Evolutionary conservation across 768 basidiomycete genomes (phyloP), one percentile per base, ranked within the genome.

Genomic region (Filobasidium floriforme): DNA sequence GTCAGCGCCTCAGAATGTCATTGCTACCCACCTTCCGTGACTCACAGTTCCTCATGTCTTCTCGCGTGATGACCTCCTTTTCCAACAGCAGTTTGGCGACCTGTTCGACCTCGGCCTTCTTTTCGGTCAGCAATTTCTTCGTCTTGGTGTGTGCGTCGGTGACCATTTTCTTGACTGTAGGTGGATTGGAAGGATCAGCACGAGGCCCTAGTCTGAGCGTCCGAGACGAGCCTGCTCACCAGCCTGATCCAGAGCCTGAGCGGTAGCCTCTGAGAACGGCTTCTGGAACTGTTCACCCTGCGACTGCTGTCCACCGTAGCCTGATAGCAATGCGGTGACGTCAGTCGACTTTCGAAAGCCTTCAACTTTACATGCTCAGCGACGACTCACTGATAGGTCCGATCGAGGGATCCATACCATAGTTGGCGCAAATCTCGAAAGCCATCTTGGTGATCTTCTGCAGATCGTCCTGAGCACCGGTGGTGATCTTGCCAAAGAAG

Each of bases 361-460:
- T n/a, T 51, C 46, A 6, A 6, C 46, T 49, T 14, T 18, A 15
- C 46, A 49, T 22, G 54, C 15, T 5, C 15, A 15, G 29, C 7
- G 4, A 7, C 32, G 24, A 57, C 54, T 57, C 54, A 22, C 59
- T 93, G 68, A 99, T 90, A 1, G 96, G 96, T 1, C 96, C 96
- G 69, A 99, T 90, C 62, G 86, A 84, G 60, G 85, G 82, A 80
- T 92, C 94, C 94, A 99, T 97, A 67, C 96, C 96, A 80, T 96
- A 96, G 79, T 92, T 92, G 9, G 90, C 89, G 69, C 89, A 91
- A 3, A 79, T 78, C 79, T 97, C 92, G 69, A 93, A 96, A 18
- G 96, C 96, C 89, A 98, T 93, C 67, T 88, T 85, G 3, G 96
- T 97, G 68, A 99, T 94, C 81, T 98, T 98, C 80, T 93, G 91